These are phyloP conservation scores for Colletotrichum chrysophilum DNA, from an alignment of 2,329 filamentous ascomycete genomes.

Conservation along the genomic window DNA sequence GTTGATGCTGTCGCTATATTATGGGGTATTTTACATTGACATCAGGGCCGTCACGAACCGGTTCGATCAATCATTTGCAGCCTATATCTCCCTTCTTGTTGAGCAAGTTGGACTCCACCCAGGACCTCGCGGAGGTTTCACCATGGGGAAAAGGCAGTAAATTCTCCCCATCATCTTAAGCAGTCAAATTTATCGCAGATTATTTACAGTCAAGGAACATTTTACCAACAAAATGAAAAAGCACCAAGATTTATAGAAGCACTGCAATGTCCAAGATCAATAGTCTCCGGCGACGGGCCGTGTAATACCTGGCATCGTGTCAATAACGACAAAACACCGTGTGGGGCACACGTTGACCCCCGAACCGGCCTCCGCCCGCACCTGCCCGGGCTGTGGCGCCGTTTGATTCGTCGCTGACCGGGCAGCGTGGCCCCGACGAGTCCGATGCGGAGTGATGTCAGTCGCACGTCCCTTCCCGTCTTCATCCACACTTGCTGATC, in stretches of 20 bases:
- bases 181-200: too few species aligned
- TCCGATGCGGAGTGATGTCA: slow-evolving; percentile 26
- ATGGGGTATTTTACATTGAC: neutral
- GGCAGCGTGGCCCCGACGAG: neutral
- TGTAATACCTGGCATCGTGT: neutral
- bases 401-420: slow-evolving; percentile 13
- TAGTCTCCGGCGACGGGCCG: neutral
- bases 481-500: neutral
- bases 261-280: neutral
- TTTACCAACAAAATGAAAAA: too few species aligned
- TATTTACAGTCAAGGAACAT: too few species aligned
- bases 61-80: neutral
- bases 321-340: neutral
- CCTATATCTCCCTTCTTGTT: neutral
- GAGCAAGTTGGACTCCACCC: too few species aligned
- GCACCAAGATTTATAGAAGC: neutral
- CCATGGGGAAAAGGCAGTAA: too few species aligned
- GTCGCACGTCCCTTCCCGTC: slow-evolving; percentile 12
- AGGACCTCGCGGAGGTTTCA: too few species aligned
- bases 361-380: neutral
- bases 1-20: neutral
- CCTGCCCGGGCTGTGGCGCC: neutral
- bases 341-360: neutral
- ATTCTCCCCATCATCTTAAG: too few species aligned
- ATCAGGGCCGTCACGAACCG: neutral